Percentiles rank a stretch among this genome's conserved stretches.
These are phyloP conservation scores for Lumnitzera littorea DNA, from an alignment of 345 rosid genomes.

Conservation along the genomic window DNA sequence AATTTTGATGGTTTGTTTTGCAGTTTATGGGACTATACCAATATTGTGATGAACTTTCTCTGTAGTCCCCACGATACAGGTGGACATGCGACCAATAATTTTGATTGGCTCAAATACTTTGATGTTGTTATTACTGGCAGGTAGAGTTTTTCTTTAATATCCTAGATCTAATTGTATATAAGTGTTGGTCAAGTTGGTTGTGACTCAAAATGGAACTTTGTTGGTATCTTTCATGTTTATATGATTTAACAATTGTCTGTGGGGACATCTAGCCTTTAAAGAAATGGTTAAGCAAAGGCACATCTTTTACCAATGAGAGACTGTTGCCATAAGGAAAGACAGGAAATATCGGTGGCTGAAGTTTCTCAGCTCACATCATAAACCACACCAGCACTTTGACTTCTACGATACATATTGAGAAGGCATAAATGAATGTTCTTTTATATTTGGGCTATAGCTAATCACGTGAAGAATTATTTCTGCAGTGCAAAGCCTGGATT, in stretches of 20 bases:
- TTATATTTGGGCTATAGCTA: not conserved
- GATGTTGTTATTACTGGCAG: conserved; percentile 96
- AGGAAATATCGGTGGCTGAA: too few species aligned
- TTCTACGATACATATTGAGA: too few species aligned
- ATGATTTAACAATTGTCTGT: too few species aligned
- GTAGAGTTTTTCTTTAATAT: conserved; percentile 24
- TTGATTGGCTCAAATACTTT: conserved; percentile 89
- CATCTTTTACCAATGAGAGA: too few species aligned
- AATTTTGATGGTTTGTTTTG: conserved; percentile 17
- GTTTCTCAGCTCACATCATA: too few species aligned
- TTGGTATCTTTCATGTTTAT: too few species aligned
- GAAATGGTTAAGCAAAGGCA: not conserved
- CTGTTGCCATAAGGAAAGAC: too few species aligned
- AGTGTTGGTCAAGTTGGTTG: too few species aligned
- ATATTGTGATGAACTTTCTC: conserved; percentile 92
- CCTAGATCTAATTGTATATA: not conserved
- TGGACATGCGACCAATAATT: conserved; percentile 41
- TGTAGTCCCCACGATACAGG: conserved; percentile 40
- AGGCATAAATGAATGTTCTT: too few species aligned
- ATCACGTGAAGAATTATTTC: conserved; percentile 1
- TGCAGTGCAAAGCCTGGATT: conserved; percentile 94
- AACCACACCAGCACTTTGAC: too few species aligned
- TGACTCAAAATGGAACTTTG: too few species aligned
- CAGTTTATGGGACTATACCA: conserved; percentile 99
- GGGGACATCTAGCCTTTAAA: too few species aligned